phyloP scores from a whole-genome alignment of 805 yeast species.

The Wickerhamomyces sydowiorum region DNA sequence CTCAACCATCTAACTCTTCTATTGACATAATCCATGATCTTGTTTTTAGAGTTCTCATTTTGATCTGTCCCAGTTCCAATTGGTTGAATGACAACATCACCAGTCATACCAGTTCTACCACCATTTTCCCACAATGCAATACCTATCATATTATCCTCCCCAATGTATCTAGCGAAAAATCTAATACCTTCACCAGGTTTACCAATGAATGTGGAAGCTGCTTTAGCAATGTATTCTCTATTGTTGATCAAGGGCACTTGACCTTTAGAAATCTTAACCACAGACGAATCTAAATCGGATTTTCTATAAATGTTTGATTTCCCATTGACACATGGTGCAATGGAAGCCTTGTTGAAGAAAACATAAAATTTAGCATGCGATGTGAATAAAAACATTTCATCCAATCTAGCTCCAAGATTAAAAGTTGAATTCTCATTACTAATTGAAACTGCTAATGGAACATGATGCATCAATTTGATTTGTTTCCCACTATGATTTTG shows the following conservation, averaged over 20 bases:
- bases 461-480: constrained; percentile 75
- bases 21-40: constrained; percentile 48
- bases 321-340: constrained; percentile 91
- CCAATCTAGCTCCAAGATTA: constrained; percentile 58
- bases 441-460: constrained; percentile 58
- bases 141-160: constrained; percentile 91
- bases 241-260: constrained; percentile 24
- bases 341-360: constrained; percentile 62
- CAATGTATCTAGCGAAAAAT: constrained; percentile 74
- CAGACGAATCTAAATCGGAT: constrained; percentile 58
- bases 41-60: constrained; percentile 26
- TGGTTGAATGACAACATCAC: constrained; percentile 79
- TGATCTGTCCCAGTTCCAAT: constrained; percentile 28
- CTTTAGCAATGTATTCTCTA: constrained; percentile 29
- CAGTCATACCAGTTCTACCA: constrained; percentile 72
- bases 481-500: constrained; percentile 22
- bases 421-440: constrained; percentile 7
- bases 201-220: constrained; percentile 25
- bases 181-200: constrained; percentile 45
- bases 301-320: constrained; percentile 75
- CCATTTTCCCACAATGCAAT: constrained; percentile 73
- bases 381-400: constrained; percentile 79
- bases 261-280: constrained; percentile 32
- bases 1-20: constrained; percentile 82
- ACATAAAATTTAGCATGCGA: constrained; percentile 84